These are phyloP conservation scores for Cicer bijugum DNA, from an alignment of 306 rosid species.

Conservation along the genomic window DNA sequence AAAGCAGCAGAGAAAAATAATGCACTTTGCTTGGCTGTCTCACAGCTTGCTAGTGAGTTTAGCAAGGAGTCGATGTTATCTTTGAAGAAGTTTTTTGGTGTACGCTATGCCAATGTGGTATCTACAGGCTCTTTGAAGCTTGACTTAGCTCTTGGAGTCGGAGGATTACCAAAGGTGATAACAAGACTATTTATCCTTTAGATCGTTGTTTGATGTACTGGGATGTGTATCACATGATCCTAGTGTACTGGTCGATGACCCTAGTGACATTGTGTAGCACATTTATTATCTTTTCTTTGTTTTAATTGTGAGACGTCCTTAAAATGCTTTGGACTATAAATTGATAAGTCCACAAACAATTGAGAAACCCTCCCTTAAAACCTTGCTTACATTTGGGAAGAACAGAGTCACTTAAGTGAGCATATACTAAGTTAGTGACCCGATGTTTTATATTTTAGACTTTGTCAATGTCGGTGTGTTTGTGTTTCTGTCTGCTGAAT, in stretches of 20 bases:
- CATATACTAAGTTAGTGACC: no score
- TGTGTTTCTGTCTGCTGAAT: background rate
- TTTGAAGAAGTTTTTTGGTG: conserved; percentile 57
- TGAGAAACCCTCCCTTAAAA: no score
- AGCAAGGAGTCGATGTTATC: conserved; percentile 69
- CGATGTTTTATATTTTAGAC: no score
- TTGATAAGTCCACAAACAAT: no score
- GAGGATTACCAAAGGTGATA: conserved; percentile 84
- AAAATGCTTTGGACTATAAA: no score
- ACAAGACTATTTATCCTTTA: conserved; percentile 9
- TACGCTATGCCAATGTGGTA: conserved; percentile 60
- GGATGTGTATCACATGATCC: conserved; percentile 26
- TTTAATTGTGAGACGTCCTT: no score
- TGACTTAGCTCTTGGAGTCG: conserved; percentile 82
- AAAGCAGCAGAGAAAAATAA: conserved; percentile 64
- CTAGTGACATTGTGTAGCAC: background rate
- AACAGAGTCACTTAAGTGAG: no score
- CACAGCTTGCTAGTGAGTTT: conserved; percentile 69
- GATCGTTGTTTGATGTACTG: background rate
- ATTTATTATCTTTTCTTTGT: background rate
- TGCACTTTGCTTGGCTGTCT: conserved; percentile 68
- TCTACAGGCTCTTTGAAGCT: conserved; percentile 86
- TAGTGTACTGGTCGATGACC: conserved; percentile 35
- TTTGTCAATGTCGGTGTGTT: background rate
- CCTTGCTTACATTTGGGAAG: no score